Base-by-base conservation (phyloP, 257 asterid genomes). In the Jacaranda mimosifolia region DNA sequence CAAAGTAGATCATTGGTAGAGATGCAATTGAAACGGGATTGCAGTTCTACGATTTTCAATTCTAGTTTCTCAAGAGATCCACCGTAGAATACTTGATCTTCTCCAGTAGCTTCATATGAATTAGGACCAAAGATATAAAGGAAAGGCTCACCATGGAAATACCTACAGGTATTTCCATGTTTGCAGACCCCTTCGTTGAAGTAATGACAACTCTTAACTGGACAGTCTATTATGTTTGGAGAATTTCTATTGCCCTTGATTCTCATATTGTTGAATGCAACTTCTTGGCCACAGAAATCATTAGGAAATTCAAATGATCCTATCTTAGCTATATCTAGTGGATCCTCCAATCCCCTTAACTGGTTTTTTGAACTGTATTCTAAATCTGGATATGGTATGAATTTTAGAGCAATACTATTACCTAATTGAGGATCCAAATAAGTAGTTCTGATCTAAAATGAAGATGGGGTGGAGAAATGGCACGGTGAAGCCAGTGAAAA, bases 21-120 rank as follows among this genome's bases (percentile, higher is more conserved):
- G 96, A 77, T 4, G 96, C 96, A 40, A 90, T 90, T 3, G 96
- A 88, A 79, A 90, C 84, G 1, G 96, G 96, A 66, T 45, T 64
- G 63, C 35, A 90, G 80, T 66, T 88, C 90, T 0, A 83, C 78
- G 67, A 90, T 78, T 78, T 90, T 93, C 18, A 75, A 26, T 74
- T 88, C 96, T 10, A 90, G 74, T 73, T 81, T 85, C 70, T 83
- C 89, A 8, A 87, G 89, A 0, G 91, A 80, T 5, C 87, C 87
- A 2, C 89, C 89, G 12, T 74, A 79, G 21, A 88, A 58, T 1
- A 82, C 56, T 57, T 82, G 93, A 78, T 88, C 88, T 3, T 88
- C 91, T 14, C 64, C 21, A 39, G 56, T 63, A 70, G 42, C 21
- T 67, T 89, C 89, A 78, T 46, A 70, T 2, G 78, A 51, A 51